Evolutionary conservation across 2,329 filamentous ascomycete species (phyloP), one percentile per base, ranked within the genome.

Genomic region (Claviceps sp.): DNA sequence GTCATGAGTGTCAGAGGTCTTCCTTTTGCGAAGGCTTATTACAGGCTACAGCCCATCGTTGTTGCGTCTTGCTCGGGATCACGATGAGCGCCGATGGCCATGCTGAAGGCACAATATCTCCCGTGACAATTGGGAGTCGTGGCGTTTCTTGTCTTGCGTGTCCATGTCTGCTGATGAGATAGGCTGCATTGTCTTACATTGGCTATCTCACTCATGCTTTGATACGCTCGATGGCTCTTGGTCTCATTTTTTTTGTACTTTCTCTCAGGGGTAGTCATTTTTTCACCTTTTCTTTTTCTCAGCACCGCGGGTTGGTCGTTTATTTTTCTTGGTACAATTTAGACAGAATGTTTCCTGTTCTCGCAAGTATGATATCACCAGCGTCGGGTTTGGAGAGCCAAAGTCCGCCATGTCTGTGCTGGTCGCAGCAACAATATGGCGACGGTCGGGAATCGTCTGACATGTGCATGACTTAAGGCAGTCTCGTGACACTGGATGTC

Each of bases 11-110:
- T 4, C 10, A 11, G 30, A 34, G 30, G 11, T 34, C 10, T 3
- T 34, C 30, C 10, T 11, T 34, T 7, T 51, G 64, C 55, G 67
- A 66, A 11, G 54, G 73, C 73, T 22, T 78, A 74, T 40, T 68
- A 69, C 60, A 69, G 78, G 19, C 19, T 19, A 19, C 22, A 22
- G 22, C 17, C 16, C 41, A 5, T 22, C 5, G 10, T 26, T 44
- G 22, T 26, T 19, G 19, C 13, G 42, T 5, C 19, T 44, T 13
- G 3, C 13, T 24, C 22, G 22, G 13, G 16, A n/a, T 19, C 42
- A 16, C 14, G 19, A 26, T 44, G 42, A 26, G 42, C 5, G 14
- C 22, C 13, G 2, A 24, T 26, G 14, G 42, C 19, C 2, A 11
- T 26, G 22, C 13, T 26, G 43, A 30, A 45, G 43, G 16, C 14